These are phyloP conservation scores for Kandelia obovata DNA, from an alignment of 345 rosid genomes.

Conservation along the genomic window DNA sequence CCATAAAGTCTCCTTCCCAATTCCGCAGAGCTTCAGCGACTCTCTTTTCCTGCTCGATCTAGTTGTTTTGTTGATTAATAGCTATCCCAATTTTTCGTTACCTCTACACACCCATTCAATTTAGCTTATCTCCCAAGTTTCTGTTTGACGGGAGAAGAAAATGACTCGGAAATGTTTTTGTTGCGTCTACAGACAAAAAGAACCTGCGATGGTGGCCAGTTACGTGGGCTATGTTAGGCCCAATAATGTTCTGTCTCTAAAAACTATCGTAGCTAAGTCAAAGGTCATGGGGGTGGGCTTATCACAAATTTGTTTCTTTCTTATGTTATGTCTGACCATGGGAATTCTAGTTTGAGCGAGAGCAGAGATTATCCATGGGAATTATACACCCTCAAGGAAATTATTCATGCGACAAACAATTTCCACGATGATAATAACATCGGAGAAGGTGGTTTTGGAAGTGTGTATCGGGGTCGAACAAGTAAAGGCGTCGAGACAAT, in stretches of 20 bases:
- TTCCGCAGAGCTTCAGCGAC: conserved; percentile 11
- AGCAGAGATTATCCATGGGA: conserved; percentile 54
- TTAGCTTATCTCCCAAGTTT: not conserved
- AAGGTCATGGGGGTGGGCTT: too few relatives aligned
- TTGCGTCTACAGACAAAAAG: conserved; percentile 15
- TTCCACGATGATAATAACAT: conserved; percentile 63
- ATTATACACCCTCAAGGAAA: conserved; percentile 49
- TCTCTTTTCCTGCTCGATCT: conserved; percentile 7
- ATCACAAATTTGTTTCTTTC: too few relatives aligned
- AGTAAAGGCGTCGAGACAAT: conserved; percentile 59
- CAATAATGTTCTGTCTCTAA: too few relatives aligned
- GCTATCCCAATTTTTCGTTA: not conserved
- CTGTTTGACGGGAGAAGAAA: not conserved
- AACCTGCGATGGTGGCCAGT: conserved; percentile 17
- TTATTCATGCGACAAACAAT: conserved; percentile 59
- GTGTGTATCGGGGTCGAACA: conserved; percentile 68
- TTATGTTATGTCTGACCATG: not conserved
- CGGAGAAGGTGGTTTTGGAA: conserved; percentile 71
- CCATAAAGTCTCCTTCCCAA: not conserved
- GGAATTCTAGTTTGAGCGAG: conserved; percentile 18
- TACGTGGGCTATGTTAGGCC: not conserved
- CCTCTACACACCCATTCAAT: not conserved
- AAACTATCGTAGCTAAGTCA: too few relatives aligned
- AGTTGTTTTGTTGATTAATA: not conserved
- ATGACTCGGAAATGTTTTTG: conserved; percentile 29